Percentiles rank a stretch among this genome's conserved stretches.
Conservation (phyloP, 2,329 filamentous ascomycete species). For the Colletotrichum sublineola region DNA sequence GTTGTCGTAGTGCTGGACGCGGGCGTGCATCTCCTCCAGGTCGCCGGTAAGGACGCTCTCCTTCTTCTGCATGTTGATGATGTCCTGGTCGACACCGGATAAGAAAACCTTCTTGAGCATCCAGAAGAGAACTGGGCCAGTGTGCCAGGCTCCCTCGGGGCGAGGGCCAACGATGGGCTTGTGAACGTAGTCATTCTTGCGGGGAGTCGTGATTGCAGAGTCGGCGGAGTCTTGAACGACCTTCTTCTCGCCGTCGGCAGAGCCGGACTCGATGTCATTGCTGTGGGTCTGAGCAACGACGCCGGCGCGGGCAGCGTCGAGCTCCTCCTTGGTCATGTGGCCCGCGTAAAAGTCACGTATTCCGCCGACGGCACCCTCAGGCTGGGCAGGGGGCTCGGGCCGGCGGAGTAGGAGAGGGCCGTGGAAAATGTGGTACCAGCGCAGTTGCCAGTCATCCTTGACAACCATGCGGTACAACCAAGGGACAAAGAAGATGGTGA, state of each 20-base stretch:
- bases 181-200: slow-evolving; percentile 11
- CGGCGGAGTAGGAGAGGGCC: slow-evolving; percentile 62
- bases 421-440: slow-evolving; percentile 62
- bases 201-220: slow-evolving; percentile 34
- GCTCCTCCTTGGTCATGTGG: slow-evolving; percentile 61
- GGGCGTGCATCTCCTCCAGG: slow-evolving; percentile 67
- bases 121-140: slow-evolving; percentile 54
- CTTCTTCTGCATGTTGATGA: slow-evolving; percentile 48
- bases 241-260: slow-evolving; percentile 47
- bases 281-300: slow-evolving; percentile 19
- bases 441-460: slow-evolving; percentile 68
- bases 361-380: slow-evolving; percentile 51
- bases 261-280: slow-evolving; percentile 46
- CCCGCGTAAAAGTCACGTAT: slow-evolving; percentile 66
- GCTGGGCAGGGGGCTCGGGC: slow-evolving; percentile 51
- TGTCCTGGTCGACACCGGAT: slow-evolving; percentile 56
- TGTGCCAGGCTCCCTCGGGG: slow-evolving; percentile 56
- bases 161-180: slow-evolving; percentile 50
- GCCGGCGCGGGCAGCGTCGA: slow-evolving; percentile 53
- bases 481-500: slow-evolving; percentile 64
- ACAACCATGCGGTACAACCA: slow-evolving; percentile 67
- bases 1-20: slow-evolving; percentile 72
- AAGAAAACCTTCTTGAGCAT: slow-evolving; percentile 57
- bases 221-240: slow-evolving; percentile 47
- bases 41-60: slow-evolving; percentile 63